These are phyloP conservation scores for Apodospora peruviana DNA, from an alignment of 495 filamentous ascomycete species.

Conservation along the genomic window DNA sequence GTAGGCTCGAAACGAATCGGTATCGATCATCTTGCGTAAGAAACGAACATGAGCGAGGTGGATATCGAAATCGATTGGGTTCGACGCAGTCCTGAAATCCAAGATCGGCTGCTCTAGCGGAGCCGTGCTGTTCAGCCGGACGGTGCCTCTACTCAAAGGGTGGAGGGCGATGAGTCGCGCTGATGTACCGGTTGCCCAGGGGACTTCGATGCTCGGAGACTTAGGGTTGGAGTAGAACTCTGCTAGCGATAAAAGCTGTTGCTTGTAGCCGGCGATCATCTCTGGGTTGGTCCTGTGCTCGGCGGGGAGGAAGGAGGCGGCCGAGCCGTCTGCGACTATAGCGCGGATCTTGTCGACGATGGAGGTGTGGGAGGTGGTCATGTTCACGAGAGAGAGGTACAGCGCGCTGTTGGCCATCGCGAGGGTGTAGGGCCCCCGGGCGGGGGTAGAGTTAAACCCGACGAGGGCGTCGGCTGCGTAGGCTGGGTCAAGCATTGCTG, in stretches of 20 bases:
- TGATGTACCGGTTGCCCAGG: slow-evolving; percentile 13
- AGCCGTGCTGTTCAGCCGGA: background rate
- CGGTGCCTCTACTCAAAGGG: slow-evolving; percentile 25
- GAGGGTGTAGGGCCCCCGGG: slow-evolving; percentile 15
- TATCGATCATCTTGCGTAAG: slow-evolving; percentile 16
- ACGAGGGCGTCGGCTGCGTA: slow-evolving; percentile 2
- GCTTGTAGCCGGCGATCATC: slow-evolving; percentile 11
- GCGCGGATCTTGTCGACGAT: slow-evolving; percentile 1
- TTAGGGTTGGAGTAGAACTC: slow-evolving; percentile 2
- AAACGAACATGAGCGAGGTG: slow-evolving; percentile 16
- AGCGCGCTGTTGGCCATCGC: slow-evolving; percentile 10
- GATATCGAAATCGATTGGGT: slow-evolving; percentile 15
- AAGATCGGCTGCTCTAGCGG: slow-evolving; percentile 6
- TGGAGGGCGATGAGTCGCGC: slow-evolving; percentile 19
- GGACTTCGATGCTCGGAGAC: slow-evolving; percentile 13
- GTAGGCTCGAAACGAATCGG: slow-evolving; percentile 7
- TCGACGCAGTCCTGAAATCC: slow-evolving; percentile 6
- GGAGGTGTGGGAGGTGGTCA: background rate
- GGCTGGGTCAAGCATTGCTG: slow-evolving; percentile 1
- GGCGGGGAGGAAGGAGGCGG: slow-evolving; percentile 5
- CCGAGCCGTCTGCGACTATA: background rate
- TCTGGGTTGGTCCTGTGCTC: slow-evolving; percentile 4
- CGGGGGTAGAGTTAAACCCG: slow-evolving; percentile 8
- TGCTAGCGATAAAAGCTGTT: slow-evolving; percentile 10
- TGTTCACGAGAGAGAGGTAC: slow-evolving; percentile 5